Conservation (phyloP, 306 rosid genomes). For the Vachellia collinsii region DNA sequence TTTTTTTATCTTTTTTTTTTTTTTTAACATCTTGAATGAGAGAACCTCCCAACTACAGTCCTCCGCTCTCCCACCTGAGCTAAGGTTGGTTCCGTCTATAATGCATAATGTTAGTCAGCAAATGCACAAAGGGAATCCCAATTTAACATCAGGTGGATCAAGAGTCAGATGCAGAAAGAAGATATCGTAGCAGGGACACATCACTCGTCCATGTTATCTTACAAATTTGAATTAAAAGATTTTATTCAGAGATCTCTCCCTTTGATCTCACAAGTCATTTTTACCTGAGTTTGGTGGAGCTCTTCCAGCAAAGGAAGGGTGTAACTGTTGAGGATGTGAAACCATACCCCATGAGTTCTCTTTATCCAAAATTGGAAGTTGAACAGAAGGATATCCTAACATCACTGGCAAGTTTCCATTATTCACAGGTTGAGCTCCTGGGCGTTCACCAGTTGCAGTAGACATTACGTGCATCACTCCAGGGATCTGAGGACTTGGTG, state of each 20-base stretch:
- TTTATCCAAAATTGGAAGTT: constrained; percentile 79
- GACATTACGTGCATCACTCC: constrained; percentile 78
- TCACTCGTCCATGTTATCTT: not conserved
- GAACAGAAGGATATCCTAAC: constrained; percentile 83
- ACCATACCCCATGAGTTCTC: constrained; percentile 78
- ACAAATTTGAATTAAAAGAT: not conserved
- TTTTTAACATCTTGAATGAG: too few species aligned
- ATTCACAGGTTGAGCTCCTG: constrained; percentile 59
- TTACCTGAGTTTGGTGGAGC: constrained; percentile 78
- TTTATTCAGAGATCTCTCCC: constrained; percentile 17
- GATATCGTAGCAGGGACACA: not conserved
- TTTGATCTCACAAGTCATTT: constrained; percentile 18
- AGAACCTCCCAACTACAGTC: too few species aligned
- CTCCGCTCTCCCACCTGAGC: too few species aligned
- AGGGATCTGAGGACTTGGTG: constrained; percentile 52
- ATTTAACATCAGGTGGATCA: not conserved
- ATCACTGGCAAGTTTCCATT: constrained; percentile 70
- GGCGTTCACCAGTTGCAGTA: constrained; percentile 52
- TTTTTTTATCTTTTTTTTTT: too few species aligned
- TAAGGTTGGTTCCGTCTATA: too few species aligned
- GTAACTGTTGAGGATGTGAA: constrained; percentile 79
- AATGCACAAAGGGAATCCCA: not conserved
- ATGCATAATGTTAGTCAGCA: not conserved
- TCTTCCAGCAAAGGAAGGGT: constrained; percentile 61
- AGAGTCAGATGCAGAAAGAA: not conserved